Evolutionary conservation across 2,329 filamentous ascomycete genomes (phyloP).

Genomic region (Stachybotrys chartarum): DNA sequence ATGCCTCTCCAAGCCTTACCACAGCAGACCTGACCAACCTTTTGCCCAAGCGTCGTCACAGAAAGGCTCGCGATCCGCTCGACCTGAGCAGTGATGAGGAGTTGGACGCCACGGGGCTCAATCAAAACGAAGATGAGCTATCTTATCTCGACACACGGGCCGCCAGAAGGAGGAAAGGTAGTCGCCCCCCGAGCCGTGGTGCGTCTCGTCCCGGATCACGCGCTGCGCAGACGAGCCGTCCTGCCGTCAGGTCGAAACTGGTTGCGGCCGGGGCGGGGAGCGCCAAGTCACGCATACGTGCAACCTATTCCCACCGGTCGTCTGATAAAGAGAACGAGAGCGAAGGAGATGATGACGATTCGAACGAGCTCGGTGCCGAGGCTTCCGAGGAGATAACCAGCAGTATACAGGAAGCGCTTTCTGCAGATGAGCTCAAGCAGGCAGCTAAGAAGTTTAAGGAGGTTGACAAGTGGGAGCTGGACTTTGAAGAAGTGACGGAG

Average conservation of each 20-base stretch:
- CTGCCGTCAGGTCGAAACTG: constrained; percentile 16
- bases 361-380: constrained; percentile 35
- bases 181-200: constrained; percentile 19
- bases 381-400: constrained; percentile 24
- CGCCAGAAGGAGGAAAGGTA: constrained; percentile 25
- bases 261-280: constrained; percentile 8
- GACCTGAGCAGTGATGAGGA: constrained; percentile 39
- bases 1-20: constrained; percentile 36
- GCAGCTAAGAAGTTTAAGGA: constrained; percentile 59
- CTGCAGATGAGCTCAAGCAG: constrained; percentile 47
- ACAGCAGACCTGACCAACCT: constrained; percentile 48
- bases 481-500: constrained; percentile 57
- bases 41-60: constrained; percentile 44
- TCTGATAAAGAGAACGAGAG: constrained; percentile 54
- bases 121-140: constrained; percentile 50
- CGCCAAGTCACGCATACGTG: constrained; percentile 19
- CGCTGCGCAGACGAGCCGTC: constrained; percentile 12
- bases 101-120: constrained; percentile 39
- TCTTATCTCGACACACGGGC: constrained; percentile 33
- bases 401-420: background rate
- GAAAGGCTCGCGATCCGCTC: constrained; percentile 28
- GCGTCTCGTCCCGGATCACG: constrained; percentile 18
- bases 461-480: constrained; percentile 62
- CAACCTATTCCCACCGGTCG: constrained; percentile 42
- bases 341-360: constrained; percentile 26